phyloP scores from a whole-genome alignment of 2,329 filamentous ascomycete species.

The Orbilia brochopaga region DNA sequence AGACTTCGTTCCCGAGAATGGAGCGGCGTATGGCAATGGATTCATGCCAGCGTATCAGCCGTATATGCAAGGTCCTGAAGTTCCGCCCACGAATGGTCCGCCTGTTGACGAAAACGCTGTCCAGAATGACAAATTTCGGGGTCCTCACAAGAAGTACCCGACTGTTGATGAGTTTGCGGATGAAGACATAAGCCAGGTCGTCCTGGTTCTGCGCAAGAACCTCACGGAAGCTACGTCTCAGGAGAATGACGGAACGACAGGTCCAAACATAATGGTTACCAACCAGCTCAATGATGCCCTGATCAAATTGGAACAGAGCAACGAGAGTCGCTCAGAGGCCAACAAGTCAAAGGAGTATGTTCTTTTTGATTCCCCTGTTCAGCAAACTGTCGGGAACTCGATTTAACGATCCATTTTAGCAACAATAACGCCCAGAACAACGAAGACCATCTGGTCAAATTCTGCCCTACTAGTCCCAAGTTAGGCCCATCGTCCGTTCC shows the following conservation, averaged over 20 bases:
- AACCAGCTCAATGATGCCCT: constrained; percentile 49
- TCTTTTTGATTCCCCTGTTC: not conserved
- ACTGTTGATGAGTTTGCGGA: constrained; percentile 52
- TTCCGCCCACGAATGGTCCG: constrained; percentile 34
- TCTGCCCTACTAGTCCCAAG: constrained; percentile 51
- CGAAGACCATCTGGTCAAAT: constrained; percentile 42
- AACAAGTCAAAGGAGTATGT: constrained; percentile 43
- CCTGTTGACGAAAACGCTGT: constrained; percentile 29
- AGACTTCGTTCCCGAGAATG: constrained; percentile 50
- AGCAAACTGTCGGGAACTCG: not conserved
- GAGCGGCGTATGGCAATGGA: constrained; percentile 45
- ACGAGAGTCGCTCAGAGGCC: constrained; percentile 18
- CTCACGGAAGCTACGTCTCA: constrained; percentile 14
- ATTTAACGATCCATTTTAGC: constrained; percentile 8
- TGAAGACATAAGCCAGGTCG: constrained; percentile 50
- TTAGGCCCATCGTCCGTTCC: constrained; percentile 26
- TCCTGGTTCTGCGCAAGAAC: constrained; percentile 41
- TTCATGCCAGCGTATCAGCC: constrained; percentile 43
- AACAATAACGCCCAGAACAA: not conserved
- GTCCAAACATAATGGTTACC: constrained; percentile 40
- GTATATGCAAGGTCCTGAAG: constrained; percentile 31
- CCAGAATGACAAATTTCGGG: constrained; percentile 30
- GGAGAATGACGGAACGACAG: constrained; percentile 14
- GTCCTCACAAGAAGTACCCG: constrained; percentile 47
- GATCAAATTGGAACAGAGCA: constrained; percentile 33